A percentile compares a stretch with the other conserved stretches of the same genome.
Evolutionary conservation across 1,139 yeast species (phyloP).

Genomic region (Suhomyces kunorum): DNA sequence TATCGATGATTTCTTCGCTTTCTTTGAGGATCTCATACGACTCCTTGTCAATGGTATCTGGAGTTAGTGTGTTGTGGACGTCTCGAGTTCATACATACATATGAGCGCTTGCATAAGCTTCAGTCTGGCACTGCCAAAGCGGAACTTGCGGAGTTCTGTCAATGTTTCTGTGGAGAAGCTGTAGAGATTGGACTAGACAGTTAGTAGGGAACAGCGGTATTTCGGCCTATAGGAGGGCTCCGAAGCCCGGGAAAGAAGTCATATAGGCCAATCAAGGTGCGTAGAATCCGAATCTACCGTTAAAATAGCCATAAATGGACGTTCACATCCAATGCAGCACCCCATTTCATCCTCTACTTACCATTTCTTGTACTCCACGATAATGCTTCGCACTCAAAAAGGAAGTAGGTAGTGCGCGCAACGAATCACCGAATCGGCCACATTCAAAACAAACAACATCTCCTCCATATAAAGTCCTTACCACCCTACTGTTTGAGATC

Average conservation of each 20-base stretch:
- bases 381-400: neutral
- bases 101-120: slow-evolving; percentile 64
- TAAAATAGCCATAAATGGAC: neutral
- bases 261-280: neutral
- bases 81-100: slow-evolving; percentile 36
- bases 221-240: neutral
- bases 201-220: slow-evolving; percentile 1
- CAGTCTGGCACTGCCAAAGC: slow-evolving; percentile 70
- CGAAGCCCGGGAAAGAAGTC: neutral
- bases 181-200: slow-evolving; percentile 51
- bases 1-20: slow-evolving; percentile 42
- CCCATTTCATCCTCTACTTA: slow-evolving; percentile 1
- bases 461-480: slow-evolving; percentile 11
- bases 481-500: slow-evolving; percentile 3
- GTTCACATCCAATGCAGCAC: neutral
- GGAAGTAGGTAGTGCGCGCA: slow-evolving; percentile 14
- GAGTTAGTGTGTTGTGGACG: slow-evolving; percentile 16
- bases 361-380: slow-evolving; percentile 5
- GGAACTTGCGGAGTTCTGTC: slow-evolving; percentile 63
- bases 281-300: neutral
- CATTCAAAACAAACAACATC: slow-evolving; percentile 16
- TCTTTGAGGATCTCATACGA: slow-evolving; percentile 58
- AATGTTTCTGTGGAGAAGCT: slow-evolving; percentile 67
- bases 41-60: slow-evolving; percentile 55
- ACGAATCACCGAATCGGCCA: slow-evolving; percentile 11